Conservation (phyloP, 441 rosid species). For the Bocquillonia castaneifolia region DNA sequence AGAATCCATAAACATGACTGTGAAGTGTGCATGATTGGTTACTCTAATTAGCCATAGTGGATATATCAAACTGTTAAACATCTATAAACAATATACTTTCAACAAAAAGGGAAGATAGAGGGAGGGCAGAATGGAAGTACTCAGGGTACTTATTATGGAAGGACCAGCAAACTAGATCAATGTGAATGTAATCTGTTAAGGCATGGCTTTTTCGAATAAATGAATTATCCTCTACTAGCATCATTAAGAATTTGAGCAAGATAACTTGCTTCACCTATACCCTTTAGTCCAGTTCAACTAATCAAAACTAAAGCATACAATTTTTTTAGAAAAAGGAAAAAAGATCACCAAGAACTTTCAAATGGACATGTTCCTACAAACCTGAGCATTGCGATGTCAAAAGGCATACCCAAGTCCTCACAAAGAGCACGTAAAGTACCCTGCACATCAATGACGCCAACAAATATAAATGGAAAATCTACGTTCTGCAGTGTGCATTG, state of each 20-base stretch:
- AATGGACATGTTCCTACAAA: constrained; percentile 20
- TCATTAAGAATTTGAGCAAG: not conserved
- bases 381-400: constrained; percentile 75
- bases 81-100: constrained; percentile 2
- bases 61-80: not conserved
- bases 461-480: constrained; percentile 8
- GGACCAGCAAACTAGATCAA: not conserved
- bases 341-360: not conserved
- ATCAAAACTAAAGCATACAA: too few relatives aligned
- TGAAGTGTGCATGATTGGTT: not conserved
- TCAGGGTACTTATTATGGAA: not conserved
- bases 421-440: constrained; percentile 66
- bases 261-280: not conserved
- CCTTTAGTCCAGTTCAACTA: not conserved
- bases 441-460: constrained; percentile 33
- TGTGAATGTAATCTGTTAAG: not conserved
- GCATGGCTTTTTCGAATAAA: not conserved
- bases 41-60: not conserved
- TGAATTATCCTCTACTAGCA: not conserved
- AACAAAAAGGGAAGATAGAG: not conserved
- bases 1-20: not conserved
- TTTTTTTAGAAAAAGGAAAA: not conserved
- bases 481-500: not conserved
- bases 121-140: not conserved
- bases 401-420: constrained; percentile 73